phyloP scores from a whole-genome alignment of 2,329 filamentous ascomycete species.

The Sporothrix globosa region DNA sequence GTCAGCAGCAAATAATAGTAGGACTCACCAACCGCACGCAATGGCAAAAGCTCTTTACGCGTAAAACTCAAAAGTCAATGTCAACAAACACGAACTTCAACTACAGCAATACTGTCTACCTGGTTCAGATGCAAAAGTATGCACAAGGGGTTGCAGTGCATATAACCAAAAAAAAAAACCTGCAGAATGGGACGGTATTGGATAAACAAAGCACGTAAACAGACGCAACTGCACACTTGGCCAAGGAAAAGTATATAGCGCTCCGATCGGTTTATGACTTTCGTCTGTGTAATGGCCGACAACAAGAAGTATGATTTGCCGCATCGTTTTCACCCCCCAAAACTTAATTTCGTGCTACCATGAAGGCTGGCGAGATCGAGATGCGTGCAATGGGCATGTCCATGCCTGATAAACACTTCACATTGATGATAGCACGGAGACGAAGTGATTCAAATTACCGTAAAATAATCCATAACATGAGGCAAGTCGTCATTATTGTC shows the following conservation, averaged over 20 bases:
- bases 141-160: slow-evolving; percentile 9
- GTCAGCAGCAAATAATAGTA: not conserved
- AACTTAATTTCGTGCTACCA: not conserved
- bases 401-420: not conserved
- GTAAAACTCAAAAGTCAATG: not conserved
- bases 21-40: not conserved
- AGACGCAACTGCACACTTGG: not conserved
- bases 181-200: not conserved
- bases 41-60: not conserved
- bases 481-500: not conserved
- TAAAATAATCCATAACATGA: not conserved
- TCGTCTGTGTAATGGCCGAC: not conserved
- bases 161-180: not conserved
- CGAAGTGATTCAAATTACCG: not conserved
- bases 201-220: not conserved
- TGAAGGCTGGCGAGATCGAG: too few relatives aligned
- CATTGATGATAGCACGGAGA: not conserved
- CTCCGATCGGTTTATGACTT: too few relatives aligned
- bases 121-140: not conserved
- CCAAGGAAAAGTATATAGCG: not conserved
- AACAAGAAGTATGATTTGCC: not conserved
- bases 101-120: not conserved
- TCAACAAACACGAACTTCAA: not conserved
- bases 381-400: not conserved
- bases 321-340: not conserved